Conservation (phyloP, 352 stramenopile genomes). For the Phytophthora parvispora region DNA sequence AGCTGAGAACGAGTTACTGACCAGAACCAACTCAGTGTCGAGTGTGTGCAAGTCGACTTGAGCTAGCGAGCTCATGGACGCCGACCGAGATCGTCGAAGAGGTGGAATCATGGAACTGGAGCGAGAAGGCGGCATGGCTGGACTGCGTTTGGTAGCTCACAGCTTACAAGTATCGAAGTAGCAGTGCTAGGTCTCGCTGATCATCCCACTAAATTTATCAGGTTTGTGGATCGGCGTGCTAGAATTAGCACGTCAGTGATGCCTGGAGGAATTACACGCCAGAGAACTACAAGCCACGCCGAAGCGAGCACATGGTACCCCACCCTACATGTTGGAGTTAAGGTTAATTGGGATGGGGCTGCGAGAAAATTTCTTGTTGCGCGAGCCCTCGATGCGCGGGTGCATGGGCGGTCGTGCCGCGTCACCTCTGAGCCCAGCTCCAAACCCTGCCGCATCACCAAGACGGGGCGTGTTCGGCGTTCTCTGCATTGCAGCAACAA, state of each 20-base stretch:
- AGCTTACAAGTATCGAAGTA: too few relatives aligned
- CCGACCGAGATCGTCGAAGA: constrained; percentile 32
- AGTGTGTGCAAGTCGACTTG: constrained; percentile 43
- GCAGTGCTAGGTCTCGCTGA: too few relatives aligned
- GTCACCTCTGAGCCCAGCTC: constrained; percentile 16
- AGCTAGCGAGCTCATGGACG: constrained; percentile 41
- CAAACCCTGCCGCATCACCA: constrained; percentile 24
- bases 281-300: too few relatives aligned
- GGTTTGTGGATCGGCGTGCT: not conserved
- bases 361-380: constrained; percentile 83
- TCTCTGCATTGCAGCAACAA: constrained; percentile 28
- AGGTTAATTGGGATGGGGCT: constrained; percentile 77
- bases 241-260: not conserved
- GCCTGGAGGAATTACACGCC: too few relatives aligned
- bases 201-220: not conserved
- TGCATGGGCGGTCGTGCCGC: constrained; percentile 52
- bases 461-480: constrained; percentile 34
- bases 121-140: constrained; percentile 11
- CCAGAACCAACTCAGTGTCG: constrained; percentile 37
- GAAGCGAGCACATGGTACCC: too few relatives aligned
- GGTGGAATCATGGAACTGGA: constrained; percentile 22
- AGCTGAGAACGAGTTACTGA: not conserved
- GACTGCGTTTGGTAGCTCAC: not conserved
- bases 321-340: constrained; percentile 33
- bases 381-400: constrained; percentile 60